Conservation (phyloP, 176 grass and related monocot species). For the Lolium multiflorum region DNA sequence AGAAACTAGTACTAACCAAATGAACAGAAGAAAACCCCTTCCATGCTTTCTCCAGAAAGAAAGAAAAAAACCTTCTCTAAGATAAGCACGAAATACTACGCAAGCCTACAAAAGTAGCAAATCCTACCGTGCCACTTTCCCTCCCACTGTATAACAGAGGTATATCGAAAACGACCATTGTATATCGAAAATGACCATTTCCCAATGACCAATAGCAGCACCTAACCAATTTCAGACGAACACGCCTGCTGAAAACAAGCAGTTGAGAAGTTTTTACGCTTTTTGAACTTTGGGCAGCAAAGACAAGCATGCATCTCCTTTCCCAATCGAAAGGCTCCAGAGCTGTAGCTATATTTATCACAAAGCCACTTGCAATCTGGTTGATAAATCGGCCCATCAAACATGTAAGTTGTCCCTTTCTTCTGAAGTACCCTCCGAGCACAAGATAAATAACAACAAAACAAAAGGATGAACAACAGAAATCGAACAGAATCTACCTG, state of each 20-base stretch:
- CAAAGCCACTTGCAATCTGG: background rate
- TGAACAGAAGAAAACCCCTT: background rate
- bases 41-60: background rate
- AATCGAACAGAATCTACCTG: conserved; percentile 9
- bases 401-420: background rate
- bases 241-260: background rate
- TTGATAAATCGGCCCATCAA: background rate
- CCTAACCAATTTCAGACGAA: conserved; percentile 12
- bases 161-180: background rate
- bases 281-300: background rate
- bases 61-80: background rate
- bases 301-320: background rate
- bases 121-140: background rate
- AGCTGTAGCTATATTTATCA: background rate
- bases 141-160: background rate
- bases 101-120: conserved; percentile 8
- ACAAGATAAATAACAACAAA: background rate
- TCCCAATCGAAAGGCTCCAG: background rate
- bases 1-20: conserved; percentile 1
- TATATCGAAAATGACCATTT: background rate
- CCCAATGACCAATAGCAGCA: conserved; percentile 19
- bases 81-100: background rate
- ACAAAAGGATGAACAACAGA: background rate
- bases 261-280: background rate
- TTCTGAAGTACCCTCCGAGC: no score